phyloP scores from a whole-genome alignment of 108 stramenopile genomes.

The Stephanodiscus minutulus region DNA sequence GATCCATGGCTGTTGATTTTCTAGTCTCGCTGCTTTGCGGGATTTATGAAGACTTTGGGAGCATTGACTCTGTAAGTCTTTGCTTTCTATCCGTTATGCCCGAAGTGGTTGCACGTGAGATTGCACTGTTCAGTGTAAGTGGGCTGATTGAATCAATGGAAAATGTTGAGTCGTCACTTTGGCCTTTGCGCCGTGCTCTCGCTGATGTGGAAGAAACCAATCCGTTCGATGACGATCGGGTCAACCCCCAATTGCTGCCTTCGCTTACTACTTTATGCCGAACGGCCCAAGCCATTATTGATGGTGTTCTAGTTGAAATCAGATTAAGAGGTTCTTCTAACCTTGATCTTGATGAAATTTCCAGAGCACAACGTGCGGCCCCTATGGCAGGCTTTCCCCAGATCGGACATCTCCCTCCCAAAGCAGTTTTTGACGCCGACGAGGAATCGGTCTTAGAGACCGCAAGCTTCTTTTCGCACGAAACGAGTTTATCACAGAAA shows the following conservation, averaged over 20 bases:
- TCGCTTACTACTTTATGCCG: conserved; percentile 70
- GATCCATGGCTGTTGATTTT: conserved; percentile 88
- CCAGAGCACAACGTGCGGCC: conserved; percentile 14
- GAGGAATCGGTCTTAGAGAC: conserved; percentile 89
- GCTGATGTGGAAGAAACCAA: conserved; percentile 86
- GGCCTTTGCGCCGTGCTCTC: conserved; percentile 84
- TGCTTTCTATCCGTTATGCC: conserved; percentile 74
- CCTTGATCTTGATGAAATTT: conserved; percentile 29
- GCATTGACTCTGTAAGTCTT: conserved; percentile 61
- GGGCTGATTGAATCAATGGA: conserved; percentile 59
- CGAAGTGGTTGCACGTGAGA: conserved; percentile 84
- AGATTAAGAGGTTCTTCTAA: conserved; percentile 50
- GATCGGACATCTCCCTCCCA: conserved; percentile 5
- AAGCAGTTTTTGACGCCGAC: conserved; percentile 79
- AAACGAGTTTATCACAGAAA: conserved; percentile 71
- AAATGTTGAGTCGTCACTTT: conserved; percentile 67
- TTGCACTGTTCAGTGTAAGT: conserved; percentile 68
- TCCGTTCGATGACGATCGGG: conserved; percentile 81
- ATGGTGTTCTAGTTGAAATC: conserved; percentile 85
- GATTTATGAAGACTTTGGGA: conserved; percentile 62
- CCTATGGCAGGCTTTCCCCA: conserved; percentile 8
- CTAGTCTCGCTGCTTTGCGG: conserved; percentile 77
- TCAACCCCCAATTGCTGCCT: conserved; percentile 80
- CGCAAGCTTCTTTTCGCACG: conserved; percentile 75
- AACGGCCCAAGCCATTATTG: conserved; percentile 81